Evolutionary conservation across 345 rosid genomes (phyloP).

Genomic region (Eucalyptus guilfoylei): DNA sequence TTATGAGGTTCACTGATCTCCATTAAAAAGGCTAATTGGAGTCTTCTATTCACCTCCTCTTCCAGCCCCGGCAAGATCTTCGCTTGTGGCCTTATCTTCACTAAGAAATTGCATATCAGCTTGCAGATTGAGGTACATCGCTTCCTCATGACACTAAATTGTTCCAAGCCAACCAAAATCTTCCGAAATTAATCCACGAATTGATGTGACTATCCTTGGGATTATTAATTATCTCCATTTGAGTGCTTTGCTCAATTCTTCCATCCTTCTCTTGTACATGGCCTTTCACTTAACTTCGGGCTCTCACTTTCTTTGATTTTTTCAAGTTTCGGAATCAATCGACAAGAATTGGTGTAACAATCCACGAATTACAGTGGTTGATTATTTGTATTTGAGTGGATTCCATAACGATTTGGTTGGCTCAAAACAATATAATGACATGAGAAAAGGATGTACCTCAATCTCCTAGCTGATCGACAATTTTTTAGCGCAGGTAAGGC

Average conservation of each 20-base stretch:
- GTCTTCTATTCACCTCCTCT: background rate
- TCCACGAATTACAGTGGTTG: background rate
- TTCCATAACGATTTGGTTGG: background rate
- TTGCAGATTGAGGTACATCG: background rate
- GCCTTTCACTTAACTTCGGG: fast-evolving
- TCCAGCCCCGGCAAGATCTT: background rate
- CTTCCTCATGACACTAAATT: background rate
- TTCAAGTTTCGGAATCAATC: background rate
- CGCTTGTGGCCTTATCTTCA: background rate
- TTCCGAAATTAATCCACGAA: background rate
- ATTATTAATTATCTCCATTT: background rate
- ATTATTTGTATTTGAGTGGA: background rate
- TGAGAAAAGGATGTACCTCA: background rate
- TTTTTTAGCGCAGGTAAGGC: background rate
- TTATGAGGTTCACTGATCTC: background rate
- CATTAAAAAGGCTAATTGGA: background rate
- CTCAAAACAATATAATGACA: background rate
- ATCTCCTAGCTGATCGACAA: background rate
- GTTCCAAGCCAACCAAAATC: background rate
- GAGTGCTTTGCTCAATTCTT: background rate
- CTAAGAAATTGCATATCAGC: background rate
- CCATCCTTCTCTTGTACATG: background rate
- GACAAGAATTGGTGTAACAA: background rate
- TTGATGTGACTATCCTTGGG: background rate
- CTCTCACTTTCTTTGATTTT: background rate